Evolutionary conservation across 176 grass and related monocot genomes (phyloP).

Genomic region (Neostapfia colusana): DNA sequence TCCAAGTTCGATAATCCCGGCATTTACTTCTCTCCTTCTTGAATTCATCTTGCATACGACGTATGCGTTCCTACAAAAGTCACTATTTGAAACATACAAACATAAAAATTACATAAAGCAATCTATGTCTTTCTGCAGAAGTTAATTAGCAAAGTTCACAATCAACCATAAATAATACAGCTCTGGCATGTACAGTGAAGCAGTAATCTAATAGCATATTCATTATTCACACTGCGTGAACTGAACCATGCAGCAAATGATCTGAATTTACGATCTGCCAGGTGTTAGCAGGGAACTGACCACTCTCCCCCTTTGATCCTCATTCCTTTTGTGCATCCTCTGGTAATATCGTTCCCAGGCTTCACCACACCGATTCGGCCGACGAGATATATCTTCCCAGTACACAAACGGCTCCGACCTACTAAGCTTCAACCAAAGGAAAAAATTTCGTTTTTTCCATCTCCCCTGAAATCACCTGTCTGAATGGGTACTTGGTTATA

Average conservation of each 20-base stretch:
- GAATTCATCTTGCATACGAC: conserved; percentile 67
- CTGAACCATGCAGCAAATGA: not conserved
- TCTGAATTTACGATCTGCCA: not conserved
- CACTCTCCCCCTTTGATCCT: conserved; percentile 75
- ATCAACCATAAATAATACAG: not conserved
- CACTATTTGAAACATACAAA: conserved; percentile 41
- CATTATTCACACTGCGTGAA: not conserved
- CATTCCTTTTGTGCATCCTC: conserved; percentile 37
- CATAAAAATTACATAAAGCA: not conserved
- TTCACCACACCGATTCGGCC: conserved; percentile 29
- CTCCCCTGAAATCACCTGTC: not conserved
- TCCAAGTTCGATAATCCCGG: conserved; percentile 50
- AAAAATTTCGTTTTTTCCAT: not conserved
- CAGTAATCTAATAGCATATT: not conserved
- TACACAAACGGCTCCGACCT: conserved; percentile 51
- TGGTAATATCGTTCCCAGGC: conserved; percentile 58
- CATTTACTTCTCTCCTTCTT: conserved; percentile 71
- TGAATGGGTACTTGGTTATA: conserved; percentile 14
- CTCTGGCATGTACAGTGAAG: not conserved
- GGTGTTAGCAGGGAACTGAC: conserved; percentile 43
- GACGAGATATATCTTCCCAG: conserved; percentile 43
- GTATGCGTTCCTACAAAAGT: conserved; percentile 69
- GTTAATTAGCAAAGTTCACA: not conserved
- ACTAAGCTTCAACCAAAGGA: conserved; percentile 49
- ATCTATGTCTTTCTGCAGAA: no score